Evolutionary conservation across 2,329 filamentous ascomycete genomes (phyloP).

Genomic region (Colletotrichum endophyticum): DNA sequence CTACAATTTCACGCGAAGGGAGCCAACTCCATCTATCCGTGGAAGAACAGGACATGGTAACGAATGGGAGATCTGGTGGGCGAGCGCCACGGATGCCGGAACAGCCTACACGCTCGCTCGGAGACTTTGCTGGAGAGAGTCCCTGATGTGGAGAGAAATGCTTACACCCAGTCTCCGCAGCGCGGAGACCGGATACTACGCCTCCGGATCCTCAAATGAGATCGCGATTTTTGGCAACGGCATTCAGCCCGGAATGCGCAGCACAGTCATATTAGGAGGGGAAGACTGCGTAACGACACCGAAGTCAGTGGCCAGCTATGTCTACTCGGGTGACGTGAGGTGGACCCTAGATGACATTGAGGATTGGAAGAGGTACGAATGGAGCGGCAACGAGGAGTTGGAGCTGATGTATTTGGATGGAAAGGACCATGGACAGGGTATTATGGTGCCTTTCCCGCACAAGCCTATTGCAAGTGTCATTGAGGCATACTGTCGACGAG

Average conservation of each 20-base stretch:
- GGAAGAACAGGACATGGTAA: slow-evolving; percentile 51
- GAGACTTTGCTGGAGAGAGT: slow-evolving; percentile 76
- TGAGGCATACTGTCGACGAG: slow-evolving; percentile 8
- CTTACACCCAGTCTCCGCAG: slow-evolving; percentile 33
- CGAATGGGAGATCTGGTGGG: slow-evolving; percentile 74
- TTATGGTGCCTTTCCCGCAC: slow-evolving; percentile 6
- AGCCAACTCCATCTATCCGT: slow-evolving; percentile 36
- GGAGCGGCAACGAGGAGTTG: slow-evolving; percentile 26
- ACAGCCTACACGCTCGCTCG: slow-evolving; percentile 68
- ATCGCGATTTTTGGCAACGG: slow-evolving; percentile 8
- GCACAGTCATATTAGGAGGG: slow-evolving; percentile 26
- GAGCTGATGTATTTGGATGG: slow-evolving; percentile 28
- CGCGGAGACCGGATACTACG: slow-evolving; percentile 3
- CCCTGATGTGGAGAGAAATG: slow-evolving; percentile 73
- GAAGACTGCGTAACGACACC: slow-evolving; percentile 26
- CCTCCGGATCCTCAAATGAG: not conserved
- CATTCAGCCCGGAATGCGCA: slow-evolving; percentile 32
- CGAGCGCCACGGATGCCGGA: slow-evolving; percentile 72
- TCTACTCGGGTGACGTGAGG: slow-evolving; percentile 22
- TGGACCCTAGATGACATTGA: slow-evolving; percentile 13
- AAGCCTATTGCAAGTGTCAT: slow-evolving; percentile 10
- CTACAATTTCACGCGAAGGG: slow-evolving; percentile 60
- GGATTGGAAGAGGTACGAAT: slow-evolving; percentile 9
- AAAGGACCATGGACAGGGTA: slow-evolving; percentile 26
- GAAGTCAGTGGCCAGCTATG: slow-evolving; percentile 25